Conservation (phyloP, 164 flowering plant genomes). For the Vitis rupestris region DNA sequence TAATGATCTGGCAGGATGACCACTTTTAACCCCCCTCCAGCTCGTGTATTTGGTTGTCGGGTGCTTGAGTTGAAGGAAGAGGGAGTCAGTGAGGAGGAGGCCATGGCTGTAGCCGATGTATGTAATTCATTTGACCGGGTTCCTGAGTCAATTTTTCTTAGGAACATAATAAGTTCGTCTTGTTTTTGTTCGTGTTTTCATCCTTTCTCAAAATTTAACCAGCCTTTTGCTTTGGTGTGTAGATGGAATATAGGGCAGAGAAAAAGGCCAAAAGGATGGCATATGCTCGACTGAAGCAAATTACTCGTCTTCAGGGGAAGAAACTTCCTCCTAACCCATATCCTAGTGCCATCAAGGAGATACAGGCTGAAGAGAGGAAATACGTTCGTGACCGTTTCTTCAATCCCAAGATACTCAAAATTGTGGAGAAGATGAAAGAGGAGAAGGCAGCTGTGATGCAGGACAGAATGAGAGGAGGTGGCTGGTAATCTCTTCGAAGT, state of each 20-base stretch:
- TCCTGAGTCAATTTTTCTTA: too few relatives aligned
- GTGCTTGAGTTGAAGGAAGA: constrained; percentile 84
- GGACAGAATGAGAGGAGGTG: constrained; percentile 34
- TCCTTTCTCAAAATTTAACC: background rate
- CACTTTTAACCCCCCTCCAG: constrained; percentile 71
- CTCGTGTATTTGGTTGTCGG: constrained; percentile 79
- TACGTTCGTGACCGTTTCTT: constrained; percentile 57
- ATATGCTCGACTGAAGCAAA: constrained; percentile 66
- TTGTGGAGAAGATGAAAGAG: constrained; percentile 54
- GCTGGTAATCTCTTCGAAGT: too few relatives aligned
- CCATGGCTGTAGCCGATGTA: constrained; percentile 86
- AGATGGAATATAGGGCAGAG: constrained; percentile 93
- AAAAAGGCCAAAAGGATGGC: constrained; percentile 73
- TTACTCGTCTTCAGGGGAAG: constrained; percentile 69
- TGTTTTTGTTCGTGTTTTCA: too few relatives aligned
- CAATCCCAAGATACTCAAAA: constrained; percentile 38
- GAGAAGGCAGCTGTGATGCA: constrained; percentile 32
- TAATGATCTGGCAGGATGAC: constrained; percentile 41
- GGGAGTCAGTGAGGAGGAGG: constrained; percentile 74
- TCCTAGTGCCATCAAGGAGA: constrained; percentile 78
- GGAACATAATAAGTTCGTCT: too few relatives aligned
- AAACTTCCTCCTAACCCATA: constrained; percentile 83
- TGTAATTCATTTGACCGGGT: constrained; percentile 9
- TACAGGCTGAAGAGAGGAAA: constrained; percentile 75
- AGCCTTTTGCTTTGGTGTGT: background rate